These are phyloP conservation scores for Acephala macrosclerotiorum DNA, from an alignment of 2,329 filamentous ascomycete genomes.

Conservation along the genomic window DNA sequence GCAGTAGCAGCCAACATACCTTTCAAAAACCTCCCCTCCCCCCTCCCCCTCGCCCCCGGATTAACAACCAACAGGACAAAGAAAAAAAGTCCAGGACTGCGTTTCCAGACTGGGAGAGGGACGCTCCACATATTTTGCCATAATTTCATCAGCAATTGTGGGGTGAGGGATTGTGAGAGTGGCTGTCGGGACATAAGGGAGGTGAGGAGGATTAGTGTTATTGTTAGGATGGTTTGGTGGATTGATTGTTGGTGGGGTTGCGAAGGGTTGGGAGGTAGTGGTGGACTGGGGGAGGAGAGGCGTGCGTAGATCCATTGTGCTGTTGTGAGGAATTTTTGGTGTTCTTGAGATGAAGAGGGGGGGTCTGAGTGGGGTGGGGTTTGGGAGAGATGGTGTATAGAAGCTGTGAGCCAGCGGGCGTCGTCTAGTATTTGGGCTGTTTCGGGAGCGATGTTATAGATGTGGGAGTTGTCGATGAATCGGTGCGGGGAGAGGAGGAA, in stretches of 20 bases:
- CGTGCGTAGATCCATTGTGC: constrained; percentile 37
- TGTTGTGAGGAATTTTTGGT: constrained; percentile 34
- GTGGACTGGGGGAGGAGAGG: constrained; percentile 19
- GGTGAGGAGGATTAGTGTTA: constrained; percentile 40
- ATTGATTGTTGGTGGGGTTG: not conserved
- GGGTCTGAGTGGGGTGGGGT: not conserved
- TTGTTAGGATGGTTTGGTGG: not conserved
- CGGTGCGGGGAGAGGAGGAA: constrained; percentile 33
- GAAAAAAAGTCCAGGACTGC: constrained; percentile 43
- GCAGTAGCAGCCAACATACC: constrained; percentile 42
- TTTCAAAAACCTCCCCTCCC: constrained; percentile 42
- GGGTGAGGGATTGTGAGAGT: constrained; percentile 39
- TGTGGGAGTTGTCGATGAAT: constrained; percentile 30
- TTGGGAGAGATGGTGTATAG: constrained; percentile 6
- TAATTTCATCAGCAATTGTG: constrained; percentile 31
- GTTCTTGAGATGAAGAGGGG: not conserved
- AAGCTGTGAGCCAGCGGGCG: constrained; percentile 29
- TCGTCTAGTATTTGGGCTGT: constrained; percentile 42
- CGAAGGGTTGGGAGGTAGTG: not conserved
- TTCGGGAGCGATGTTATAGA: constrained; percentile 28
- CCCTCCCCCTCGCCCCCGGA: constrained; percentile 37
- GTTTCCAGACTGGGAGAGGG: constrained; percentile 42
- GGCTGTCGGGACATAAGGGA: constrained; percentile 38
- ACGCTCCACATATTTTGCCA: constrained; percentile 40
- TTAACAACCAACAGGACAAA: constrained; percentile 43